Conservation (phyloP, 1,284 basidiomycete species). For the Marasmius sp. region DNA sequence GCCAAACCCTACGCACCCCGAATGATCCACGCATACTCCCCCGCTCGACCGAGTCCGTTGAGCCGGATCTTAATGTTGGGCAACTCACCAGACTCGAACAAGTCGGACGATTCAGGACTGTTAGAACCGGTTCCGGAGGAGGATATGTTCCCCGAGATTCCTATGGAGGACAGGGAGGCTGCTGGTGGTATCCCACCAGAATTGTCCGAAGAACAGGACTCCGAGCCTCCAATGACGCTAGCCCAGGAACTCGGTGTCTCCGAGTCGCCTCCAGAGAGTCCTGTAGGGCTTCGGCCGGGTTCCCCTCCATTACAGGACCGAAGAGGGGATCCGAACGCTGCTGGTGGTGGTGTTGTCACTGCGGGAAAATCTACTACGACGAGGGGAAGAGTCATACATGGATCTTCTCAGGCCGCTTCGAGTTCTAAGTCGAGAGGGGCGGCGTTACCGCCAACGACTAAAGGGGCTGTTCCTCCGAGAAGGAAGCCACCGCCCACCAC, state of each 20-base stretch:
- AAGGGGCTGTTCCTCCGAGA: not conserved
- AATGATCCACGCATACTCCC: conserved; percentile 78
- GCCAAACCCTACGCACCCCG: conserved; percentile 65
- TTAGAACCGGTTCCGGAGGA: conserved; percentile 24
- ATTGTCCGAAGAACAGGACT: not conserved
- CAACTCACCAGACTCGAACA: conserved; percentile 42
- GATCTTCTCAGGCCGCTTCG: conserved; percentile 4
- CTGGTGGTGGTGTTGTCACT: conserved; percentile 4
- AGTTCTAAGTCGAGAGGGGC: conserved; percentile 12
- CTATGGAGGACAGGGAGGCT: conserved; percentile 11
- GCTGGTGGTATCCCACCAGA: conserved; percentile 4
- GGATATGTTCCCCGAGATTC: conserved; percentile 20
- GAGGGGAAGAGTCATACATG: conserved; percentile 20
- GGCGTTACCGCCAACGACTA: not conserved
- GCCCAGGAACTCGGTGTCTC: conserved; percentile 37
- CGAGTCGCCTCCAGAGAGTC: conserved; percentile 37
- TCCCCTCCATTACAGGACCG: conserved; percentile 43
- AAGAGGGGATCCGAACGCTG: conserved; percentile 29
- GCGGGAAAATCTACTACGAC: conserved; percentile 17
- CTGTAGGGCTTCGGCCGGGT: conserved; percentile 17
- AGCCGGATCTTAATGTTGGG: conserved; percentile 72
- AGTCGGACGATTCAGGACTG: conserved; percentile 19
- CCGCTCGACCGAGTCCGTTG: conserved; percentile 72
- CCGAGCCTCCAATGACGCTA: conserved; percentile 25
- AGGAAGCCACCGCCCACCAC: conserved; percentile 3